phyloP scores from a whole-genome alignment of 2,329 filamentous ascomycete genomes.

The Torrubiellomyces zombiae region DNA sequence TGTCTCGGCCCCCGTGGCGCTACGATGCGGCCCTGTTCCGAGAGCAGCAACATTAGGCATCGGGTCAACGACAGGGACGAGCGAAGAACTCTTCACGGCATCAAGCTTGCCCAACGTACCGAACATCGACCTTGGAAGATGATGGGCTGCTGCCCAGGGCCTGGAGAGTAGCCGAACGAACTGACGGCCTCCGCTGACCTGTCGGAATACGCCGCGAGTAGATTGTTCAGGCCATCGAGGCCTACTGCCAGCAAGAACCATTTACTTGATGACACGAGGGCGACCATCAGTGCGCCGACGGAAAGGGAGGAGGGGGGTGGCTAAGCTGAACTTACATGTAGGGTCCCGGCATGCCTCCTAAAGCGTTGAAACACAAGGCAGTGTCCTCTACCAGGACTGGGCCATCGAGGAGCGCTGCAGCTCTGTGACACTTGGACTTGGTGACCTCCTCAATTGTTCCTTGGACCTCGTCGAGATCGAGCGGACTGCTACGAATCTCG shows the following conservation, averaged over 20 bases:
- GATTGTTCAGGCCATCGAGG: conserved; percentile 72
- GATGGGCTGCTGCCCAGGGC: conserved; percentile 67
- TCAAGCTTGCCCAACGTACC: conserved; percentile 26
- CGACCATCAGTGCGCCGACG: conserved; percentile 7
- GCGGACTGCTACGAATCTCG: conserved; percentile 51
- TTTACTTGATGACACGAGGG: conserved; percentile 49
- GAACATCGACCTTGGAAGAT: conserved; percentile 84
- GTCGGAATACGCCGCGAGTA: conserved; percentile 76
- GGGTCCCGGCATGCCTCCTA: conserved; percentile 80
- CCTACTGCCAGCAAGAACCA: conserved; percentile 81
- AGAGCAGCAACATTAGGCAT: too few relatives aligned
- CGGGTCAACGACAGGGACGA: not conserved
- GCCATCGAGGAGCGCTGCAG: conserved; percentile 62
- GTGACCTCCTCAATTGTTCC: conserved; percentile 87
- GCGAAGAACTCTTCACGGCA: too few relatives aligned
- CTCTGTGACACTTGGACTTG: conserved; percentile 66
- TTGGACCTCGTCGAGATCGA: conserved; percentile 83
- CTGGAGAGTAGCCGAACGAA: conserved; percentile 83
- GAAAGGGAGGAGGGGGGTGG: conserved; percentile 3
- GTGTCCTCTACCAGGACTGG: conserved; percentile 95
- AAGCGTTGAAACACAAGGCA: conserved; percentile 78
- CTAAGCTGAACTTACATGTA: conserved; percentile 56
- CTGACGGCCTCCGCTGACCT: conserved; percentile 88
- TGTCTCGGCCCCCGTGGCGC: conserved; percentile 59
- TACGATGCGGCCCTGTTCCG: conserved; percentile 65